A percentile compares a stretch with the other conserved stretches of the same genome.
These are phyloP conservation scores for Brassica juncea DNA, from an alignment of 345 rosid genomes.

Conservation along the genomic window DNA sequence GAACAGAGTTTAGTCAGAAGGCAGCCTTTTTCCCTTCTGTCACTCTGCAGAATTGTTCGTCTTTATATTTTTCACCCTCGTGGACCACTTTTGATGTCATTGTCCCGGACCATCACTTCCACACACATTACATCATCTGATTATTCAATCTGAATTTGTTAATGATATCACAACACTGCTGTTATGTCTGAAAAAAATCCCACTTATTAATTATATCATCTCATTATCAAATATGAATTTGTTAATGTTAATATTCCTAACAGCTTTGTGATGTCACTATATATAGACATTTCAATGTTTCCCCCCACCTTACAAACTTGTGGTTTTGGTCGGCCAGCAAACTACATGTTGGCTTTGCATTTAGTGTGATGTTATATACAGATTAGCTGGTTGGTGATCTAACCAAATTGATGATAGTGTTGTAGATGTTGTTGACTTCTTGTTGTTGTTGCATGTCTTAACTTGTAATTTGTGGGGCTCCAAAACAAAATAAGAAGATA, in stretches of 20 bases:
- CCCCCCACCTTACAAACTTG: not conserved
- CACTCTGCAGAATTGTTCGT: constrained; percentile 31
- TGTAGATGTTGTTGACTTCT: constrained; percentile 30
- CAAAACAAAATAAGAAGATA: not conserved
- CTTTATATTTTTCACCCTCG: constrained; percentile 26
- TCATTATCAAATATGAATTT: not conserved
- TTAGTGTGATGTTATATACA: not conserved
- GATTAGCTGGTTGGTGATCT: constrained; percentile 37
- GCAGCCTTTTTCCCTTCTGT: constrained; percentile 33
- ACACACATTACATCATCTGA: constrained; percentile 15
- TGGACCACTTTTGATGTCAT: constrained; percentile 37
- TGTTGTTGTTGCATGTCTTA: constrained; percentile 38
- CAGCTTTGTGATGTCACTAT: constrained; percentile 5
- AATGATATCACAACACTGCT: not conserved
- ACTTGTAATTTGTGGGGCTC: constrained; percentile 27
- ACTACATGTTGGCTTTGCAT: constrained; percentile 17
- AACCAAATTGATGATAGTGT: constrained; percentile 9
- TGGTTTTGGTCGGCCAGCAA: constrained; percentile 30
- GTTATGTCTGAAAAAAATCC: not conserved
- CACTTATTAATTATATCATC: constrained; percentile 2
- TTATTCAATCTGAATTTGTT: constrained; percentile 22
- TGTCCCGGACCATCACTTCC: constrained; percentile 41
- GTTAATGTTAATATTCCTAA: not conserved
- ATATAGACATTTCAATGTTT: constrained; percentile 12
- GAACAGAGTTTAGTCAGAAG: constrained; percentile 34